phyloP scores from a whole-genome alignment of 805 yeast genomes.

The Trichomonascus vanleenenianus region DNA sequence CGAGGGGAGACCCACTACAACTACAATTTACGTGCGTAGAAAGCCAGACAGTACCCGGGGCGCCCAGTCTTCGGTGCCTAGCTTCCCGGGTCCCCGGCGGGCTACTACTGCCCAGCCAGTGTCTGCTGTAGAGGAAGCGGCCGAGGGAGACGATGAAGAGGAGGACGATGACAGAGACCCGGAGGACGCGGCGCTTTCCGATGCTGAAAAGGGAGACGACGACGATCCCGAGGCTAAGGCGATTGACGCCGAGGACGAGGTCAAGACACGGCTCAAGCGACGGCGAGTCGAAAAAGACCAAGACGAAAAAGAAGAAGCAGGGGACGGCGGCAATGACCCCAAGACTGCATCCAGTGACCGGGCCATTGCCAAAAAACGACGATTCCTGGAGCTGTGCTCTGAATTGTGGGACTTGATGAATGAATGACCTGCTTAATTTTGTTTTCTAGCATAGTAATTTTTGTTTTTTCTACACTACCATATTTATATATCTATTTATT shows the following conservation, averaged over 20 bases:
- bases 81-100: not conserved
- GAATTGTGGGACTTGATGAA: slow-evolving; percentile 28
- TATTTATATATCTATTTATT: too few species aligned
- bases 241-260: slow-evolving; percentile 15
- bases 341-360: not conserved
- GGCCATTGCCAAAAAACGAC: slow-evolving; percentile 14
- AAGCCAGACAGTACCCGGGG: not conserved
- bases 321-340: not conserved
- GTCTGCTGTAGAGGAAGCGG: not conserved
- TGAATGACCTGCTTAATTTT: slow-evolving; percentile 1
- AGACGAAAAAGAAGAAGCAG: not conserved
- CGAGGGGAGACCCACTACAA: not conserved
- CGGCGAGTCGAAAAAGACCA: not conserved
- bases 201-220: slow-evolving; percentile 14
- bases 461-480: not conserved
- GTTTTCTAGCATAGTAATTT: not conserved
- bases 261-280: not conserved
- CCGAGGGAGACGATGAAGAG: slow-evolving; percentile 13
- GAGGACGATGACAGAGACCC: slow-evolving; percentile 19
- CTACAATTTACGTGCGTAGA: not conserved
- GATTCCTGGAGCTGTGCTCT: slow-evolving; percentile 25
- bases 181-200: slow-evolving; percentile 19
- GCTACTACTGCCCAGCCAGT: slow-evolving; percentile 1
- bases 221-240: slow-evolving; percentile 13
- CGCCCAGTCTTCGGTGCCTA: slow-evolving; percentile 1